These are phyloP conservation scores for Magnolia kwangsiensis DNA, from an alignment of 164 flowering plant species.

Conservation along the genomic window DNA sequence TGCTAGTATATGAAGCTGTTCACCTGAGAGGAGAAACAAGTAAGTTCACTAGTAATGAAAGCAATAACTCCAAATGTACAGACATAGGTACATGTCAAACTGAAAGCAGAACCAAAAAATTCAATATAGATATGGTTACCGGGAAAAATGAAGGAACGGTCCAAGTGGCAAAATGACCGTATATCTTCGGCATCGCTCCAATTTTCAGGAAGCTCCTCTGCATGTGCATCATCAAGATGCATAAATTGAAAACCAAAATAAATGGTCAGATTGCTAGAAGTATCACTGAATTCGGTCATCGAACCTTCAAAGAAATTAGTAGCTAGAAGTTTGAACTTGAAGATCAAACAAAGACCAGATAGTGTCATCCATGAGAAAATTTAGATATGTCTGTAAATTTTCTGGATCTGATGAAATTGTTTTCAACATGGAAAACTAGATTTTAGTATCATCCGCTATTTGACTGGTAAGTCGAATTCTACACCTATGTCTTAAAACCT, in stretches of 20 bases:
- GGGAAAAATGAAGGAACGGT: slow-evolving; percentile 90
- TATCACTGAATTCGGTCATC: too few relatives aligned
- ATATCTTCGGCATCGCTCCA: slow-evolving; percentile 72
- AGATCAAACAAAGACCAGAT: not conserved
- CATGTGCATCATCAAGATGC: slow-evolving; percentile 13
- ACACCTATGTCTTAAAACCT: too few relatives aligned
- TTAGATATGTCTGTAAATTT: not conserved
- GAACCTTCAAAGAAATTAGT: not conserved
- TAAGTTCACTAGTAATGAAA: not conserved
- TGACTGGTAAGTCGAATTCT: too few relatives aligned
- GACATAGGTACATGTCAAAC: not conserved
- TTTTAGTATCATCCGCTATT: too few relatives aligned
- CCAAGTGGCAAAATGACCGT: slow-evolving; percentile 53
- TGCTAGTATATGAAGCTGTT: slow-evolving; percentile 80
- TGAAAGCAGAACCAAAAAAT: slow-evolving; percentile 11
- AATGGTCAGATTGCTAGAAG: not conserved
- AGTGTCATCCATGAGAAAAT: not conserved
- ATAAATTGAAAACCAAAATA: not conserved
- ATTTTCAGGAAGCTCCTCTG: slow-evolving; percentile 74
- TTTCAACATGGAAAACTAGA: too few relatives aligned
- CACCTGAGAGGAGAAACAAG: slow-evolving; percentile 51
- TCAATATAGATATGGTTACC: slow-evolving; percentile 39
- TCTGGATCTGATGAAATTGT: not conserved
- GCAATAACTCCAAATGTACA: not conserved
- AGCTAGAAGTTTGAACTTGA: not conserved